Evolutionary conservation across 495 filamentous ascomycete genomes (phyloP), one percentile per base, ranked within the genome.

Genomic region (Lentithecium fluviatile): DNA sequence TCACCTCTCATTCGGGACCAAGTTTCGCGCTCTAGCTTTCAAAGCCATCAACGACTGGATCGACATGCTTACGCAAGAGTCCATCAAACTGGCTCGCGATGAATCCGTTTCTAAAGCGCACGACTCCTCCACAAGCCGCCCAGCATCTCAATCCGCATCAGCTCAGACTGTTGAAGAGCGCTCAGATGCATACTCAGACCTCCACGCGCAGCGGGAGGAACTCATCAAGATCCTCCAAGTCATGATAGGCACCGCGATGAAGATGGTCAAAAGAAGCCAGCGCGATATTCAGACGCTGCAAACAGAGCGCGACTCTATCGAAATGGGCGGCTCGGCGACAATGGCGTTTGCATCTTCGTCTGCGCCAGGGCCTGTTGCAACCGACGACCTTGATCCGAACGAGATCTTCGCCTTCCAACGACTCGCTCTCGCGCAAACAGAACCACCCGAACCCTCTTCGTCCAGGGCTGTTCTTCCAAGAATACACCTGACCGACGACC

Each of bases 161-260:
- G 29, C 29, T 32, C 29, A 32, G 29, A 10, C 29, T 32, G 29
- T 32, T 32, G 29, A 32, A 32, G 29, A 32, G 10, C 29, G 29
- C 10, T 32, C 29, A 32, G 29, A 32, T 32, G 29, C 10, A 10
- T 10, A 32, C 10, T 32, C 29, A 4, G 19, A 43, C 40, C 40
- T 43, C 19, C 40, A 6, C 19, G 15, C 6, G 13, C 40, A 43
- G 15, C 4, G 13, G 15, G 40, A 43, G 19, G 40, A 43, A 6
- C 40, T 43, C 40, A 43, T 43, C 40, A 43, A 43, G 40, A 43
- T 43, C 19, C 40, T 43, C 6, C 40, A 43, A 43, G 40, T 15
- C 40, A 43, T 43, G 40, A 43, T 43, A n/a, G 40, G 40, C 15
- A 20, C 40, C 15, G 40, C 40, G 13, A 43, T 43, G 40, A 43